phyloP scores from a whole-genome alignment of 441 rosid genomes.

The Viola pubescens region DNA sequence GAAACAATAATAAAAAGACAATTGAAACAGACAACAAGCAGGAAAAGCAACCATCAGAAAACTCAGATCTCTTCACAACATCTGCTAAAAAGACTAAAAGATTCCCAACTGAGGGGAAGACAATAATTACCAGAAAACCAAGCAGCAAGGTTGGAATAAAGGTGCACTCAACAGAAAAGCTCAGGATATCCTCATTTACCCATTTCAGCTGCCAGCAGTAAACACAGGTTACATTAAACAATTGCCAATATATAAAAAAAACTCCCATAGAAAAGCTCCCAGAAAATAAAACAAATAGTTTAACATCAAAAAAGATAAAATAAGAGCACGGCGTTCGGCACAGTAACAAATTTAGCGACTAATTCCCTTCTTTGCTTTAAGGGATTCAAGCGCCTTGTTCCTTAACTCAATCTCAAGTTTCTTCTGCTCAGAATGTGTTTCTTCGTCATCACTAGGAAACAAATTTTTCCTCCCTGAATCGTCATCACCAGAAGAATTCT shows the following conservation, averaged over 20 bases:
- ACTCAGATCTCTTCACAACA: slow-evolving; percentile 15
- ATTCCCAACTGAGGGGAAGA: slow-evolving; percentile 33
- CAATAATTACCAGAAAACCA: slow-evolving; percentile 69
- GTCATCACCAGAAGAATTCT: slow-evolving; percentile 52
- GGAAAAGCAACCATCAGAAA: slow-evolving; percentile 2
- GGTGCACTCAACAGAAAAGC: slow-evolving; percentile 74
- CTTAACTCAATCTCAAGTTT: slow-evolving; percentile 90
- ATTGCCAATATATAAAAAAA: slow-evolving; percentile 27
- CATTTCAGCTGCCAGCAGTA: slow-evolving; percentile 84
- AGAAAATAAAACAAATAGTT: slow-evolving; percentile 26
- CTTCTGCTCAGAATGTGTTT: slow-evolving; percentile 51
- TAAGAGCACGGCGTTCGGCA: slow-evolving; percentile 19
- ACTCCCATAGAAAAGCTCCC: slow-evolving; percentile 24
- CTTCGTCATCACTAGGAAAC: slow-evolving; percentile 37
- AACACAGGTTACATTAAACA: slow-evolving; percentile 61
- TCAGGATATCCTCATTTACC: slow-evolving; percentile 79
- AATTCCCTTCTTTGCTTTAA: slow-evolving; percentile 92
- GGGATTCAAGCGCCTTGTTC: slow-evolving; percentile 84
- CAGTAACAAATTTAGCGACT: slow-evolving; percentile 34
- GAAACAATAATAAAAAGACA: slow-evolving; percentile 10
- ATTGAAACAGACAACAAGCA: neutral
- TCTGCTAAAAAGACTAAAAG: slow-evolving; percentile 17
- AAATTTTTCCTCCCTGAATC: slow-evolving; percentile 24
- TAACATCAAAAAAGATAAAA: slow-evolving; percentile 23
- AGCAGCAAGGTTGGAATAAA: slow-evolving; percentile 67